Percentiles rank a stretch among this genome's conserved stretches.
Conservation (phyloP, 768 basidiomycete genomes). For the Candolleomyces aberdarensis region DNA sequence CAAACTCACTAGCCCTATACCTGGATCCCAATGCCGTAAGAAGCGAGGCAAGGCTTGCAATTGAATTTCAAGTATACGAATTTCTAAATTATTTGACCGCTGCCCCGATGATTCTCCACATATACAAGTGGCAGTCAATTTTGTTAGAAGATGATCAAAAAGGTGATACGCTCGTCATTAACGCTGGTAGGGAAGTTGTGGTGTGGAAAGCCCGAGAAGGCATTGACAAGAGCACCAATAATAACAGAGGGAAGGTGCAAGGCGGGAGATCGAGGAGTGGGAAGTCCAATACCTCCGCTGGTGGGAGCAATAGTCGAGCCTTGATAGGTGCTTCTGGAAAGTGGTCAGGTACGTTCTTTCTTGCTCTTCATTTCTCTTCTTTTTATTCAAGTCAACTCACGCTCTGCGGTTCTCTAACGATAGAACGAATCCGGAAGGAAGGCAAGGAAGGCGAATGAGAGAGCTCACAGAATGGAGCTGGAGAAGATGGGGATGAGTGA, state of each 20-base stretch:
- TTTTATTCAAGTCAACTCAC: background rate
- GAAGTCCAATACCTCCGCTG: conserved; percentile 23
- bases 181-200: conserved; percentile 6
- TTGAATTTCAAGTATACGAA: no score
- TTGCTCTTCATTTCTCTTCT: background rate
- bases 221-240: background rate
- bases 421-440: conserved; percentile 30
- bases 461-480: conserved; percentile 46
- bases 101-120: no score
- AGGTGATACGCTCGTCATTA: no score
- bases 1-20: no score
- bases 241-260: background rate
- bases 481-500: conserved; percentile 71
- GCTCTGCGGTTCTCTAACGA: conserved; percentile 5
- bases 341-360: conserved; percentile 40
- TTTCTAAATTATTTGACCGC: no score
- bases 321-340: conserved; percentile 33
- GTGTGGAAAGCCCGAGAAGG: conserved; percentile 61
- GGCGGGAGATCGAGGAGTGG: background rate
- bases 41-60: no score
- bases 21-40: no score
- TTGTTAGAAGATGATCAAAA: no score
- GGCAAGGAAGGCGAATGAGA: conserved; percentile 43
- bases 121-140: no score
- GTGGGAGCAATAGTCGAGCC: conserved; percentile 26